A percentile compares a stretch with the other conserved stretches of the same genome.
These are phyloP conservation scores for Coemansia sp. DNA, from an alignment of 192 early-diverging fungal species.

Conservation along the genomic window DNA sequence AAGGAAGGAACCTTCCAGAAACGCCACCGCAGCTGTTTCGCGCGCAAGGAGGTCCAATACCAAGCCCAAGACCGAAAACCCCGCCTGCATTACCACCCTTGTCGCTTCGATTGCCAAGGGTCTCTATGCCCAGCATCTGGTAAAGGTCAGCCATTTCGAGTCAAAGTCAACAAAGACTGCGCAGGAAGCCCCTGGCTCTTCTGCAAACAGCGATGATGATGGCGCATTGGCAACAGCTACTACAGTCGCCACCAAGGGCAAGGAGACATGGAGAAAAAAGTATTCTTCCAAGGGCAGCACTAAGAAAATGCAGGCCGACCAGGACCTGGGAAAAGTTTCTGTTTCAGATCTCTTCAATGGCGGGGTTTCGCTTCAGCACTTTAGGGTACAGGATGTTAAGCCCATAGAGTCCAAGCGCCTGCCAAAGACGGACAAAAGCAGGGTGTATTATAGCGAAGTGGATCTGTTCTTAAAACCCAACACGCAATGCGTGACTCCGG, in stretches of 20 bases:
- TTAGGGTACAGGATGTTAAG: conserved; percentile 9
- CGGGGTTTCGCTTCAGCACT: conserved; percentile 13
- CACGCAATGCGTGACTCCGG: conserved; percentile 38
- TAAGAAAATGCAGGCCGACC: conserved; percentile 8
- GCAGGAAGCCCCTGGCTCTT: conserved; percentile 1
- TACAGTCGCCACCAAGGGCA: not conserved
- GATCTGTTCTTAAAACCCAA: conserved; percentile 14
- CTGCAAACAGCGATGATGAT: conserved; percentile 1
- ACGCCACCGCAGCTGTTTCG: not conserved
- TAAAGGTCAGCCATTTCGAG: conserved; percentile 35
- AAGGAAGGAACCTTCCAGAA: not conserved
- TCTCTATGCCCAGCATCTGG: conserved; percentile 47
- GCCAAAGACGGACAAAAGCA: conserved; percentile 13
- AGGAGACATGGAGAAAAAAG: conserved; percentile 29
- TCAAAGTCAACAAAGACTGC: not conserved
- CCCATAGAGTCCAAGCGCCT: conserved; percentile 5
- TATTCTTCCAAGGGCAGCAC: conserved; percentile 23
- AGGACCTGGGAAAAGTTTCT: conserved; percentile 33
- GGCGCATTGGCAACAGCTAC: not conserved
- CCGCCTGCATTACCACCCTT: conserved; percentile 48
- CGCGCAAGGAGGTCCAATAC: not conserved
- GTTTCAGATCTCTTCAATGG: conserved; percentile 24
- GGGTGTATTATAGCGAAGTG: conserved; percentile 20
- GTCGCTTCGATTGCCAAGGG: conserved; percentile 50
- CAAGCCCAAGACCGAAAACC: conserved; percentile 45